These are phyloP conservation scores for Phytophthora colocasiae DNA, from an alignment of 352 stramenopile species.

Conservation along the genomic window DNA sequence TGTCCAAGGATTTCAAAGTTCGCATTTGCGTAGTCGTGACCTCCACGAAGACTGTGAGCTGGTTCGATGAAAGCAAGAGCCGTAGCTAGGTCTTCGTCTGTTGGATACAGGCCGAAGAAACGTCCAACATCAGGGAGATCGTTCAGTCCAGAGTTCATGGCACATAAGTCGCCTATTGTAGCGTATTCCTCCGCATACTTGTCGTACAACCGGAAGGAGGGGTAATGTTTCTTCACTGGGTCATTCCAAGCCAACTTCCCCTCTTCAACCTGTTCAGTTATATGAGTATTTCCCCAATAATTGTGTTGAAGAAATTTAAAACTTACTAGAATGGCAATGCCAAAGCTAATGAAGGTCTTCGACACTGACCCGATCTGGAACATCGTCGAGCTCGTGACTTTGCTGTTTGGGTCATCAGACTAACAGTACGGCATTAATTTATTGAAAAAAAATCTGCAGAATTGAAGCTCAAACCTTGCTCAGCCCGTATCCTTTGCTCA, in stretches of 20 bases:
- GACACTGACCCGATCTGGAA: slow-evolving; percentile 78
- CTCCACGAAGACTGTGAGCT: slow-evolving; percentile 49
- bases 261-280: slow-evolving; percentile 48
- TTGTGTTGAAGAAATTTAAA: background rate
- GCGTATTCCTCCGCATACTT: slow-evolving; percentile 62
- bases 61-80: slow-evolving; percentile 49
- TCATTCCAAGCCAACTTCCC: slow-evolving; percentile 59
- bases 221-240: slow-evolving; percentile 60
- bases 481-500: slow-evolving; percentile 54
- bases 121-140: slow-evolving; percentile 30
- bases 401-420: slow-evolving; percentile 38
- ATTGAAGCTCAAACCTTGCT: slow-evolving; percentile 22
- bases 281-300: background rate
- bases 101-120: slow-evolving; percentile 46
- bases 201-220: slow-evolving; percentile 59
- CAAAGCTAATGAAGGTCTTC: slow-evolving; percentile 69
- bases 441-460: background rate
- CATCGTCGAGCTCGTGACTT: slow-evolving; percentile 50
- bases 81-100: slow-evolving; percentile 47
- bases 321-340: slow-evolving; percentile 47
- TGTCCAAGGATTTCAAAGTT: slow-evolving; percentile 73
- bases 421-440: background rate
- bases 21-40: slow-evolving; percentile 66
- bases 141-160: slow-evolving; percentile 68
- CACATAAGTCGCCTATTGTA: slow-evolving; percentile 59